phyloP scores from a whole-genome alignment of 202 grass and related monocot species.

The Hordeum pubiflorum region DNA sequence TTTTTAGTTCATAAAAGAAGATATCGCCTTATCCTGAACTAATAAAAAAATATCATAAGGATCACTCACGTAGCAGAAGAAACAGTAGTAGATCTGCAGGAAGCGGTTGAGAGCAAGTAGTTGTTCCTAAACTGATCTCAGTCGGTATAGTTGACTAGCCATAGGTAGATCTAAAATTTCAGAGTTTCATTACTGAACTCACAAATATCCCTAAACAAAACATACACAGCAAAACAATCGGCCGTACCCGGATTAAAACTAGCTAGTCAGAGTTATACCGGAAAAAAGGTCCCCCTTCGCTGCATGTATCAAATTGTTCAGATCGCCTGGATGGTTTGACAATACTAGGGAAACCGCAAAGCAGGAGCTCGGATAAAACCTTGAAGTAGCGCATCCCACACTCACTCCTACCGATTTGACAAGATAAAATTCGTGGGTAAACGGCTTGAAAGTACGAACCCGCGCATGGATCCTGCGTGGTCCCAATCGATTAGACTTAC shows the following conservation, averaged over 20 bases:
- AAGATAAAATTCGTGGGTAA: background rate
- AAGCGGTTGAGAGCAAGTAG: background rate
- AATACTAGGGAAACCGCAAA: constrained; percentile 14
- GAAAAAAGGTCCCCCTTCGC: background rate
- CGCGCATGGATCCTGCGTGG: background rate
- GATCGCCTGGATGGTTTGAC: background rate
- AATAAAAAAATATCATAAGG: background rate
- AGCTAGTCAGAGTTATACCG: background rate
- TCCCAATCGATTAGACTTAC: background rate
- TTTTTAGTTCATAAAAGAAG: background rate
- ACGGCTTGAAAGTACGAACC: background rate
- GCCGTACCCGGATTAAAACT: background rate
- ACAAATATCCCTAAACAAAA: background rate
- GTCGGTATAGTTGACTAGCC: background rate
- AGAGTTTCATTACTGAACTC: background rate
- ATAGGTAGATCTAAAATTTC: background rate
- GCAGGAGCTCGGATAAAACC: background rate
- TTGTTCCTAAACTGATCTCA: background rate
- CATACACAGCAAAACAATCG: background rate
- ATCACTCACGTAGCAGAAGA: background rate
- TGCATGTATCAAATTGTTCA: constrained; percentile 10
- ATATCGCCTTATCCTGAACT: background rate
- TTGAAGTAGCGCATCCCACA: background rate
- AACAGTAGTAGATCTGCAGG: background rate
- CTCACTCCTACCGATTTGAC: background rate